Base-by-base conservation (phyloP, 2,329 filamentous ascomycete genomes). In the Penicillium psychrosexuale region DNA sequence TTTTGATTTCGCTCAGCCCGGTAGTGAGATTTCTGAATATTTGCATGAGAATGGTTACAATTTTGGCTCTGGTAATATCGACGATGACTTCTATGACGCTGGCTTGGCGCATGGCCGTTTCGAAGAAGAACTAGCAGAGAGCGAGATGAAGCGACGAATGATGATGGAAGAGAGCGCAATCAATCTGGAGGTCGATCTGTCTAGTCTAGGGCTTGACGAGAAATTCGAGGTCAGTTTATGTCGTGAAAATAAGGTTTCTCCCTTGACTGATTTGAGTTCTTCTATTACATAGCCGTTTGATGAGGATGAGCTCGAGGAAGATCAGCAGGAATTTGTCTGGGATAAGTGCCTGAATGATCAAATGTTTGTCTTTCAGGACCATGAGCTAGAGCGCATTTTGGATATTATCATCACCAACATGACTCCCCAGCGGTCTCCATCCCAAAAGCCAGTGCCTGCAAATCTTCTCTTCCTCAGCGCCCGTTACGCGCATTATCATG, bases 91-190 rank as follows among this genome's bases (percentile, higher is more conserved):
- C 69, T 99, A 99, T 70, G 91, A 88, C 63, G 86, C 90, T 1
- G 94, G 94, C 0, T 90, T 97, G 68, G 90, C 89, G 0, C 91
- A 97, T 70, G 92, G 96, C 70, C 85, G 87, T 19, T 97, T 99
- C 60, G 94, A 99, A 73, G 93, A 97, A 70, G 94, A 99, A 71
- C 87, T 97, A 82, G 92, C 92, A 3, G 94, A 99, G 72, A 96
- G 90, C 64, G 94, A 97, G 73, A 85, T 97, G 83, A 90, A 93
- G 69, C 84, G 93, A 60, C 85, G 94, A 31, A 79, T 78, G 76
- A 96, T 99, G 91, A 97, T 97, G 93, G 94, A 95, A 84, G 94
- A 99, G 72, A 99, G 94, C 69, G 93, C 94, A 6, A 88, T 95
- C 62, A 96, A 99, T 71, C 80, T 99, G 34, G 94, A 99, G 73